phyloP scores from a whole-genome alignment of 2,329 filamentous ascomycete genomes.

The Clonostachys chloroleuca region DNA sequence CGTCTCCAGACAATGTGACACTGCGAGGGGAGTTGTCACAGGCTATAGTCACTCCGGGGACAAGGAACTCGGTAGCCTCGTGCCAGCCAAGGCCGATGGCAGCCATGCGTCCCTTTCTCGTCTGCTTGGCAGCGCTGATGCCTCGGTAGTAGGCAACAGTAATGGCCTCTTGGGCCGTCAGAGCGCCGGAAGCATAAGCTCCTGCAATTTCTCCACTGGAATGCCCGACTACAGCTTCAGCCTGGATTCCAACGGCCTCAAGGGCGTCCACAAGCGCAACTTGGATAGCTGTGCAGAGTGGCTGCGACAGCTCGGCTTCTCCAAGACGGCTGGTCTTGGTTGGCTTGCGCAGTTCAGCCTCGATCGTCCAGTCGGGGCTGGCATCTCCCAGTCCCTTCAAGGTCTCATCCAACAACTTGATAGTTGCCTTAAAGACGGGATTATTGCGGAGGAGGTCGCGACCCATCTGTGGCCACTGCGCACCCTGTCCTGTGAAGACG shows the following conservation, averaged over 20 bases:
- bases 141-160: conserved; percentile 32
- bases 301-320: conserved; percentile 24
- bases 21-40: conserved; percentile 28
- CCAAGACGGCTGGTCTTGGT: conserved; percentile 14
- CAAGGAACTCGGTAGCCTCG: conserved; percentile 18
- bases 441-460: conserved; percentile 2
- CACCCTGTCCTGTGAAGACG: conserved; percentile 11
- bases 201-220: conserved; percentile 38
- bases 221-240: conserved; percentile 31
- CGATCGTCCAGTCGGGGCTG: conserved; percentile 7
- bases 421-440: not conserved
- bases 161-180: conserved; percentile 28
- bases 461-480: conserved; percentile 9
- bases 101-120: conserved; percentile 25
- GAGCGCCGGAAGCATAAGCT: conserved; percentile 30
- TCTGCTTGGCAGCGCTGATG: conserved; percentile 2
- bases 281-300: conserved; percentile 36
- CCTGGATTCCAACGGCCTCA: conserved; percentile 16
- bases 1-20: conserved; percentile 28
- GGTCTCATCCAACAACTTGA: not conserved
- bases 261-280: conserved; percentile 34
- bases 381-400: not conserved
- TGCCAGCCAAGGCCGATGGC: conserved; percentile 26
- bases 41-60: conserved; percentile 19
- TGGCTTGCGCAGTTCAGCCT: conserved; percentile 10